Evolutionary conservation across 2,329 filamentous ascomycete genomes (phyloP).

Genomic region (Tricladium varicosporioides): DNA sequence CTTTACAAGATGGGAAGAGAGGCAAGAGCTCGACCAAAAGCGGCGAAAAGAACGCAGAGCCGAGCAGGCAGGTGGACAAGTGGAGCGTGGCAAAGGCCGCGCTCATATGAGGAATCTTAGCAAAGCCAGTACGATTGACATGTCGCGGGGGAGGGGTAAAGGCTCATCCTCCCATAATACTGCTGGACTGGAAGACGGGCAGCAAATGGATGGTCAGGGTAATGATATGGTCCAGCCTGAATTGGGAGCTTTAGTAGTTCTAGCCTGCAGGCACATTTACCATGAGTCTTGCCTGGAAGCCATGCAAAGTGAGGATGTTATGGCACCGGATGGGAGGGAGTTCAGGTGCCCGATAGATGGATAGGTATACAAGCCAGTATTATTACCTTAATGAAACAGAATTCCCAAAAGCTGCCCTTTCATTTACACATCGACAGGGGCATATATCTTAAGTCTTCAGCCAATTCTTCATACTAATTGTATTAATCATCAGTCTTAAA

Average conservation of each 20-base stretch:
- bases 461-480: background rate
- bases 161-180: slow-evolving; percentile 6
- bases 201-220: slow-evolving; percentile 28
- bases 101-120: slow-evolving; percentile 36
- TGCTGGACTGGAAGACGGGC: slow-evolving; percentile 40
- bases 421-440: too few species aligned
- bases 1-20: slow-evolving; percentile 79
- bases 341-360: slow-evolving; percentile 40
- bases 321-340: slow-evolving; percentile 46
- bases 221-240: slow-evolving; percentile 45
- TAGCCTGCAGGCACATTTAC: slow-evolving; percentile 70
- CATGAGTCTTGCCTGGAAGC: slow-evolving; percentile 69
- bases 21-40: slow-evolving; percentile 47
- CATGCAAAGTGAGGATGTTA: slow-evolving; percentile 53
- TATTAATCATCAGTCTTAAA: too few species aligned
- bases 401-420: too few species aligned
- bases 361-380: slow-evolving; percentile 24
- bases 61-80: slow-evolving; percentile 32
- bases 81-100: slow-evolving; percentile 39
- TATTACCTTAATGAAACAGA: background rate
- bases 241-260: slow-evolving; percentile 64
- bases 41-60: slow-evolving; percentile 36
- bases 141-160: slow-evolving; percentile 24
- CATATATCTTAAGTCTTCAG: background rate
- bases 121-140: slow-evolving; percentile 22